A percentile compares a stretch with the other conserved stretches of the same genome.
These are phyloP conservation scores for Lasiosphaeria hispida DNA, from an alignment of 495 filamentous ascomycete genomes.

Conservation along the genomic window DNA sequence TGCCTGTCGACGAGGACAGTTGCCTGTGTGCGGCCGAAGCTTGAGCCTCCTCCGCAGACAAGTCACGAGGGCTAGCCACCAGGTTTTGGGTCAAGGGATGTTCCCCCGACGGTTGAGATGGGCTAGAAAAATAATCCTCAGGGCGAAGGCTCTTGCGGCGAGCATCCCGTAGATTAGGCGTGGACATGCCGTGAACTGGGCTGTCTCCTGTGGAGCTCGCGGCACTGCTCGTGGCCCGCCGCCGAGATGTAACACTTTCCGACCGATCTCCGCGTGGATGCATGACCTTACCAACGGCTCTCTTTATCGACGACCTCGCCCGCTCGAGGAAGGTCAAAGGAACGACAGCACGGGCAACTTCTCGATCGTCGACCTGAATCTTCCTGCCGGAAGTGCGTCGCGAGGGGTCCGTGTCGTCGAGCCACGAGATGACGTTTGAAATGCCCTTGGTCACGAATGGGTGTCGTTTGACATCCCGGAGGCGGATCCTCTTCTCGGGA, in stretches of 20 bases:
- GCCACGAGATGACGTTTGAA: conserved; percentile 70
- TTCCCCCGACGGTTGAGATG: conserved; percentile 48
- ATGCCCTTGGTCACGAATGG: conserved; percentile 90
- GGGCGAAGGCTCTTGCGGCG: conserved; percentile 69
- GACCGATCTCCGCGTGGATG: conserved; percentile 55
- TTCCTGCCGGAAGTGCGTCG: conserved; percentile 77
- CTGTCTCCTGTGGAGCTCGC: conserved; percentile 52
- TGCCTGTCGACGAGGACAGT: conserved; percentile 41
- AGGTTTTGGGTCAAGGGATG: conserved; percentile 85
- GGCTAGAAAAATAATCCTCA: conserved; percentile 63
- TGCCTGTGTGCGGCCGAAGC: conserved; percentile 34
- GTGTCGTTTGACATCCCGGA: conserved; percentile 93
- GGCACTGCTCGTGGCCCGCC: conserved; percentile 57
- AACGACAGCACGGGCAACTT: conserved; percentile 86
- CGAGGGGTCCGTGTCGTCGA: conserved; percentile 89
- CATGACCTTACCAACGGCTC: conserved; percentile 59
- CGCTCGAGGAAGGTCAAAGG: conserved; percentile 83
- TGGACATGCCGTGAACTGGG: conserved; percentile 32
- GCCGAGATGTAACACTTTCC: conserved; percentile 53
- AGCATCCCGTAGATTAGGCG: conserved; percentile 42
- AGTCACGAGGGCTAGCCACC: conserved; percentile 66
- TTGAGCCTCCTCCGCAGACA: conserved; percentile 33
- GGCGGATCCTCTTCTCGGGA: conserved; percentile 77
- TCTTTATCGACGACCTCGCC: conserved; percentile 65
- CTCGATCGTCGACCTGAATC: conserved; percentile 88